Base-by-base conservation (phyloP, 2,329 filamentous ascomycete genomes). In the Sporothrix humicola region DNA sequence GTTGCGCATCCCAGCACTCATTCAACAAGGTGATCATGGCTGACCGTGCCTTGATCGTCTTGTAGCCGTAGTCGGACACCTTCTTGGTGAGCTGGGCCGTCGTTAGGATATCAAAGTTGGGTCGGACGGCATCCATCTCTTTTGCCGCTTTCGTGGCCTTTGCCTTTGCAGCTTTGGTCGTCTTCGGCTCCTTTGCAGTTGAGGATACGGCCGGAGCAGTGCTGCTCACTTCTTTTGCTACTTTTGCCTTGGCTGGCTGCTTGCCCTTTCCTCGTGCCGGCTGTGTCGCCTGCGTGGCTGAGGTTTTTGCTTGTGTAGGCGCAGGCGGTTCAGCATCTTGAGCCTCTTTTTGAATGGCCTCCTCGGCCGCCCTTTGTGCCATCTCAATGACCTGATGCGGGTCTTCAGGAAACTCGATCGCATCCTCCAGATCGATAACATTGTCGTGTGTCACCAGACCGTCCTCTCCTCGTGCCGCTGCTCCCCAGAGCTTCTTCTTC, bases 1-100 rank as follows among this genome's bases (percentile, higher is more conserved):
- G 68, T 37, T 73, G 68, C 10, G 73, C 37, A 31, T 59, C 48
- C 91, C 92, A 94, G 79, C 93, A 94, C 78, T 90, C 87, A 70
- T 92, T 84, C 13, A 95, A 82, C 12, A 94, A 81, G 1, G 88
- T 84, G 74, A 95, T 90, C 90, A 93, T 93, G 9, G 89, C 88
- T 68, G 87, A 85, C 20, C 92, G 86, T 72, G 84, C 88, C 79
- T 90, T 93, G 44, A 94, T 83, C 0, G 90, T 84, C 79, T 94
- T 95, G 81, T 95, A 94, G 0, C 91, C 91, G 78, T 90, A 94
- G 0, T 85, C 84, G 5, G 86, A 82, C 61, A 95, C 82, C 77
- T 91, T 86, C 73, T 85, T 88, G 2, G 88, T 83, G 17, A 95
- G 82, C 73, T 92, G 88, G 9, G 85, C 81, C 75, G 91, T 90